Evolutionary conservation across 352 stramenopile species (phyloP).

Genomic region (Blastocystis sp.): DNA sequence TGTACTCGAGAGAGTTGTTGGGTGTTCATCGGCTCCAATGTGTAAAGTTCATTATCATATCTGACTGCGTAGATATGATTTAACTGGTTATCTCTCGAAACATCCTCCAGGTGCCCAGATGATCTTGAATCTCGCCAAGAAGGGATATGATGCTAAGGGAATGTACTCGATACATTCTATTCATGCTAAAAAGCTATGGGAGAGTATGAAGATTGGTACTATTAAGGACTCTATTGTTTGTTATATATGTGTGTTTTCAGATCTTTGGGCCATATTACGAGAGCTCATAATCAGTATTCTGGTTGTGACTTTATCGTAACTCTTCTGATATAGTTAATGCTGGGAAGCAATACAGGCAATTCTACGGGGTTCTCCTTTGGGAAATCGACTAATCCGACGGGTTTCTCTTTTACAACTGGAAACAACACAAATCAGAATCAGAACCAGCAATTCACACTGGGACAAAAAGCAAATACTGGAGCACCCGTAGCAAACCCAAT

Average conservation of each 20-base stretch:
- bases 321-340: no score
- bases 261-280: no score
- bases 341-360: no score
- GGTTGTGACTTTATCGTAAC: no score
- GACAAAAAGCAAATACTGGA: neutral
- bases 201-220: conserved; percentile 8
- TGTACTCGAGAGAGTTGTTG: conserved; percentile 19
- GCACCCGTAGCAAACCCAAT: neutral
- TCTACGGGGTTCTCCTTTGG: no score
- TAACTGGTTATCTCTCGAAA: neutral
- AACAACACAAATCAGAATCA: neutral
- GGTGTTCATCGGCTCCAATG: neutral
- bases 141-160: neutral
- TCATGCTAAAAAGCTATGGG: neutral
- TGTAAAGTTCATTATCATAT: neutral
- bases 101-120: conserved; percentile 1
- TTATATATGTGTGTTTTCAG: neutral
- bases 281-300: no score
- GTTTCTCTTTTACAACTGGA: neutral
- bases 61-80: conserved; percentile 2
- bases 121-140: neutral
- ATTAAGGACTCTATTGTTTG: neutral
- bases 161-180: neutral
- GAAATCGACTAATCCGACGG: neutral
- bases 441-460: neutral